Conservation (phyloP, 2,329 filamentous ascomycete species). For the Diplodia mutila region DNA sequence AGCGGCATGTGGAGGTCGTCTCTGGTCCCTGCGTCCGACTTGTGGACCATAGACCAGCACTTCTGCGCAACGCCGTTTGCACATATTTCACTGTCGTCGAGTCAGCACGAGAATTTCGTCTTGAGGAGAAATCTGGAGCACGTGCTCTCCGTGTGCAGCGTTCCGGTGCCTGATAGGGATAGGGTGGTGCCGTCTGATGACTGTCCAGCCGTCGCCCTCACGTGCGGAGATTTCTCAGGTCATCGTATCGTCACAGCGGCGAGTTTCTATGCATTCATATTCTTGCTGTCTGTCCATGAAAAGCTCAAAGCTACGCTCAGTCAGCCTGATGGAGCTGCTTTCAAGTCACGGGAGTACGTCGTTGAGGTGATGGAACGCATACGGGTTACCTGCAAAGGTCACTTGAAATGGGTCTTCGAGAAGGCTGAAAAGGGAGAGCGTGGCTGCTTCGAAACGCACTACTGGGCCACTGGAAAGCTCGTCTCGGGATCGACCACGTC, state of each 20-base stretch:
- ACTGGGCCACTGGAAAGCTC: conserved; percentile 7
- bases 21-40: background rate
- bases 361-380: background rate
- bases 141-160: conserved; percentile 28
- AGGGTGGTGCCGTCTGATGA: too few relatives aligned
- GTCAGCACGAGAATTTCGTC: conserved; percentile 20
- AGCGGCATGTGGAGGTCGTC: background rate
- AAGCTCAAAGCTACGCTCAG: background rate
- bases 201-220: conserved; percentile 21
- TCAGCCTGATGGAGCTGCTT: background rate
- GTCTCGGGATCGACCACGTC: background rate
- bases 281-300: background rate
- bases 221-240: conserved; percentile 29
- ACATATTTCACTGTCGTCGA: background rate
- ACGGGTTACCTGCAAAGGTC: background rate
- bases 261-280: conserved; percentile 22
- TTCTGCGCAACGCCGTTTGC: background rate
- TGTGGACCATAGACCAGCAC: background rate
- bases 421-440: background rate
- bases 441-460: background rate
- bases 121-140: conserved; percentile 27
- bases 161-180: background rate
- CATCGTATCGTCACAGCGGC: conserved; percentile 25
- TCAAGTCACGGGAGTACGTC: background rate
- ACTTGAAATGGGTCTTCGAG: conserved; percentile 3